Conservation (phyloP, 805 yeast species). For the Clavispora vitiphila region DNA sequence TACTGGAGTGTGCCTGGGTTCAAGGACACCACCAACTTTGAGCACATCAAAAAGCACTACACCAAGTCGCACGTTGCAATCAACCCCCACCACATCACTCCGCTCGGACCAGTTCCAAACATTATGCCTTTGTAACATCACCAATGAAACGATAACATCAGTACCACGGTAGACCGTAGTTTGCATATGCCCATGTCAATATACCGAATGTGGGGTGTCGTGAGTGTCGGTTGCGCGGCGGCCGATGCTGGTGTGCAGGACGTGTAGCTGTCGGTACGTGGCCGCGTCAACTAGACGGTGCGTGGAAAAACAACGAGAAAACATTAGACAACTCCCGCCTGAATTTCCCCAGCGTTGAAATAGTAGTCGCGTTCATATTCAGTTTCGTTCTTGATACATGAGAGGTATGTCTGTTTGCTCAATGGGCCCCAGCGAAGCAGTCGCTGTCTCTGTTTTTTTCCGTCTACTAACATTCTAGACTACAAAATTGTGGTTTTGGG, state of each 20-base stretch:
- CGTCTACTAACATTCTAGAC: slow-evolving; percentile 37
- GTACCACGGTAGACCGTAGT: too few relatives aligned
- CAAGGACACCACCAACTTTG: slow-evolving; percentile 74
- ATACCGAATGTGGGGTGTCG: neutral
- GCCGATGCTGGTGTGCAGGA: too few relatives aligned
- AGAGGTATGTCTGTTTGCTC: slow-evolving; percentile 13
- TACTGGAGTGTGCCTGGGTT: slow-evolving; percentile 78
- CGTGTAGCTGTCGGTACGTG: too few relatives aligned
- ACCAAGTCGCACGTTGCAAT: slow-evolving; percentile 77
- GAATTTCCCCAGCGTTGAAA: neutral
- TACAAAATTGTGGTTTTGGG: slow-evolving; percentile 90
- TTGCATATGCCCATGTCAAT: too few relatives aligned
- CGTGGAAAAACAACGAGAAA: slow-evolving; percentile 3
- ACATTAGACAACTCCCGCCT: neutral
- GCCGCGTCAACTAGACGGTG: neutral
- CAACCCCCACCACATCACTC: slow-evolving; percentile 81
- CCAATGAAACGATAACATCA: neutral
- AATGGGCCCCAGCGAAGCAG: too few relatives aligned
- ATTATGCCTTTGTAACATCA: slow-evolving; percentile 35
- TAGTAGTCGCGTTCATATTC: neutral
- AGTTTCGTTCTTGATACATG: slow-evolving; percentile 3
- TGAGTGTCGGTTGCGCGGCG: too few relatives aligned
- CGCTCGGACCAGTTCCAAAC: slow-evolving; percentile 82
- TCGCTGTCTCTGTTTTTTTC: neutral
- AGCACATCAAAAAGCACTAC: slow-evolving; percentile 88